phyloP scores from a whole-genome alignment of 371 early-diverging fungal genomes.

The Mucor saturninus region DNA sequence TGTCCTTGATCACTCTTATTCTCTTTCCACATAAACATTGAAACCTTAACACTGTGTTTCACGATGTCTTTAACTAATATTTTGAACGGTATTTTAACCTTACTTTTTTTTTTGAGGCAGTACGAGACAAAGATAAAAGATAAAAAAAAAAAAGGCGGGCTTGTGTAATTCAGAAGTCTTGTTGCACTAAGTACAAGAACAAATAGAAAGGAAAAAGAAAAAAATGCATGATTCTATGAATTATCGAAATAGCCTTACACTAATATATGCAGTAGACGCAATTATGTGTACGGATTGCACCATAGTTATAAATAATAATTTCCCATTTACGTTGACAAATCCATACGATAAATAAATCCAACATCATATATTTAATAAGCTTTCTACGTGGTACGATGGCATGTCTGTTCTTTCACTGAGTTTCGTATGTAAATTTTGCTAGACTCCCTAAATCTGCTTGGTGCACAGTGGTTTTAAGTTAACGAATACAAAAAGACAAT shows the following conservation, averaged over 20 bases:
- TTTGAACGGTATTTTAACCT: conserved; percentile 1
- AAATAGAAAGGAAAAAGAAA: background rate
- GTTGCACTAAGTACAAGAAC: background rate
- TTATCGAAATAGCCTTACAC: background rate
- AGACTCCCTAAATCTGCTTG: too few species aligned
- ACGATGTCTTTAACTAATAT: background rate
- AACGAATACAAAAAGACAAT: too few species aligned
- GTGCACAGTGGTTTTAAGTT: too few species aligned
- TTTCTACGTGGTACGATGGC: background rate
- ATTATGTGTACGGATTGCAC: background rate
- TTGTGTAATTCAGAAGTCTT: background rate
- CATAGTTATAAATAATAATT: background rate
- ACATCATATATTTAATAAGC: background rate
- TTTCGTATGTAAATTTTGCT: too few species aligned
- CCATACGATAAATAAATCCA: background rate
- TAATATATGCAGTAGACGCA: background rate
- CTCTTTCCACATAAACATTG: too few species aligned
- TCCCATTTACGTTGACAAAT: background rate
- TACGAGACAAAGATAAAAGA: background rate
- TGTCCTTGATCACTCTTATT: too few species aligned
- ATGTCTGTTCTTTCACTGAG: too few species aligned
- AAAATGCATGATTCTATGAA: background rate
- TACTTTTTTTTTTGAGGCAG: background rate
- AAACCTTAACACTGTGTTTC: background rate
- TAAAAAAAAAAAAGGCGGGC: too few species aligned